Evolutionary conservation across 2,329 filamentous ascomycete species (phyloP).

Genomic region (Sphaceloma murrayae): DNA sequence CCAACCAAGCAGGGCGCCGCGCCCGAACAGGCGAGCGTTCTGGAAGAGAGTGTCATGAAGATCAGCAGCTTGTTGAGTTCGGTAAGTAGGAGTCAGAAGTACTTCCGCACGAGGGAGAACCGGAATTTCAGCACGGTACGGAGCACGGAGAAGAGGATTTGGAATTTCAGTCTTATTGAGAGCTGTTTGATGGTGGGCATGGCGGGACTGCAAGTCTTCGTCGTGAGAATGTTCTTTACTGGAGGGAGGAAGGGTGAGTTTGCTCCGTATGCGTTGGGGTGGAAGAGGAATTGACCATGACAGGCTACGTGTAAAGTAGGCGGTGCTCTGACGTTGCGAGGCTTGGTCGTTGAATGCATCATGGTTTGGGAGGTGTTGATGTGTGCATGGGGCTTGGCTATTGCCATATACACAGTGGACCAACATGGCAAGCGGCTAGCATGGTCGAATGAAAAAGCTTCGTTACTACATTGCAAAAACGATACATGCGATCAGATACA

Average conservation of each 20-base stretch:
- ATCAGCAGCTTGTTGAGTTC: slow-evolving; percentile 86
- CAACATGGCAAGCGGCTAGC: too few species aligned
- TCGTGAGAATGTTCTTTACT: slow-evolving; percentile 98
- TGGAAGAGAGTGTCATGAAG: slow-evolving; percentile 94
- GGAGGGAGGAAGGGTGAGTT: slow-evolving; percentile 56
- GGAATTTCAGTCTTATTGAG: slow-evolving; percentile 95
- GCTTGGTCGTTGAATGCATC: slow-evolving; percentile 15
- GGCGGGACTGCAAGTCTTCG: slow-evolving; percentile 92
- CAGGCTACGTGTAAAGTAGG: slow-evolving; percentile 8
- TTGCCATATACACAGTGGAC: too few species aligned
- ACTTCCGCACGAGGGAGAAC: slow-evolving; percentile 98
- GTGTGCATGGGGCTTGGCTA: neutral
- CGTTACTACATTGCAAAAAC: slow-evolving; percentile 5
- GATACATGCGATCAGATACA: too few species aligned
- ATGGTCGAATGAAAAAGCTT: neutral
- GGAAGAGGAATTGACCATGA: neutral
- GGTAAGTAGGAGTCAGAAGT: slow-evolving; percentile 95
- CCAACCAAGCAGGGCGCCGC: slow-evolving; percentile 81
- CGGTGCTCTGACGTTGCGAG: neutral
- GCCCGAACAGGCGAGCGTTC: slow-evolving; percentile 75
- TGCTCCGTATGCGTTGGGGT: neutral
- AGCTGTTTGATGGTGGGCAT: slow-evolving; percentile 84
- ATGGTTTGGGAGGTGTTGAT: neutral
- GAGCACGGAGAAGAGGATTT: slow-evolving; percentile 90
- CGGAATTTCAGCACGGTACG: slow-evolving; percentile 96